These are phyloP conservation scores for Coniferiporia sulphurascens DNA, from an alignment of 1,284 basidiomycete species.

Conservation along the genomic window DNA sequence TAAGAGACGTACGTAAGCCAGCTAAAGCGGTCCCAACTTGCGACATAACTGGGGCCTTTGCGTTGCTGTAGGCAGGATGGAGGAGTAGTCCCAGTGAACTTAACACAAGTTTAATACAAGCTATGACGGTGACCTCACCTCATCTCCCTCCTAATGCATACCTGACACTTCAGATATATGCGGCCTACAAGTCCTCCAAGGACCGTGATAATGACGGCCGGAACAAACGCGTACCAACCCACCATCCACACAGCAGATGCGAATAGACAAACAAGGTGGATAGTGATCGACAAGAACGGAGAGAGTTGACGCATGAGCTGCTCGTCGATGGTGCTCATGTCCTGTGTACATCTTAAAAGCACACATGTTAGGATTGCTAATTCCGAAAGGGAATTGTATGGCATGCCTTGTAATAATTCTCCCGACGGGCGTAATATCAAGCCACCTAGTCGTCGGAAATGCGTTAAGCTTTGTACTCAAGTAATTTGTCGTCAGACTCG, in stretches of 20 bases:
- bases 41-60: slow-evolving; percentile 38
- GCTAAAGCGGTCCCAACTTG: slow-evolving; percentile 38
- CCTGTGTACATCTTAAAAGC: slow-evolving; percentile 29
- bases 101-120: not conserved
- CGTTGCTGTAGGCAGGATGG: slow-evolving; percentile 33
- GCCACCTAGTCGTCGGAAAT: slow-evolving; percentile 24
- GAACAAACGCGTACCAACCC: slow-evolving; percentile 14
- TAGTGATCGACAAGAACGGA: slow-evolving; percentile 13
- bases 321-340: slow-evolving; percentile 36
- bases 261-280: slow-evolving; percentile 4
- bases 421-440: slow-evolving; percentile 39
- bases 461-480: not conserved
- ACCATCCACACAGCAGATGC: not conserved
- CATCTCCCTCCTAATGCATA: slow-evolving; percentile 14
- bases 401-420: slow-evolving; percentile 36
- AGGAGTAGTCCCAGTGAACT: slow-evolving; percentile 23
- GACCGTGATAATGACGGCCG: slow-evolving; percentile 16
- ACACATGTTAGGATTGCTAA: slow-evolving; percentile 23
- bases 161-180: slow-evolving; percentile 27
- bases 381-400: slow-evolving; percentile 22
- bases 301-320: slow-evolving; percentile 21
- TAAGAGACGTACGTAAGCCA: slow-evolving; percentile 27
- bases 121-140: slow-evolving; percentile 27
- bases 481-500: not conserved
- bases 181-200: slow-evolving; percentile 13